phyloP scores from a whole-genome alignment of 208 protist genomes.

The Leishmania arabica region DNA sequence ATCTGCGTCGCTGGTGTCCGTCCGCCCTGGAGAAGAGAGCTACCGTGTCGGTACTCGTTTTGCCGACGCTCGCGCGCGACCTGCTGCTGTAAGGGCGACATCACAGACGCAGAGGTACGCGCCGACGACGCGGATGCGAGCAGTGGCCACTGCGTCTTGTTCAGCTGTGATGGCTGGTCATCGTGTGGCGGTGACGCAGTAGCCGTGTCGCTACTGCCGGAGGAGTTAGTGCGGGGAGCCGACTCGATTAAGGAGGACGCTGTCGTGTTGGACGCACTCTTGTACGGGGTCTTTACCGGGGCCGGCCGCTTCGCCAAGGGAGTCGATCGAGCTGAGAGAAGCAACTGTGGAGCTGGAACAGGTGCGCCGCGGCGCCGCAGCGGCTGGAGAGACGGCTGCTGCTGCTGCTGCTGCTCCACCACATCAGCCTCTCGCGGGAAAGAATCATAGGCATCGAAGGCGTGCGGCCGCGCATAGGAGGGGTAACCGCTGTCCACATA shows the following conservation, averaged over 20 bases:
- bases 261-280: background rate
- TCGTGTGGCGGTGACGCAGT: background rate
- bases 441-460: constrained; percentile 17
- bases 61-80: background rate
- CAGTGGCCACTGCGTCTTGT: background rate
- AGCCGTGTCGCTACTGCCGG: background rate
- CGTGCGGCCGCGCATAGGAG: background rate
- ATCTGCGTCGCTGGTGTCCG: background rate
- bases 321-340: constrained; percentile 13
- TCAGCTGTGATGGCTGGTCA: background rate
- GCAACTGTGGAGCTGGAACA: constrained; percentile 15
- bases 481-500: background rate
- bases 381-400: constrained; percentile 8
- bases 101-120: background rate
- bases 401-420: background rate
- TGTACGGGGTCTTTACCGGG: constrained; percentile 11
- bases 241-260: background rate
- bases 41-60: background rate
- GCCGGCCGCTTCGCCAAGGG: constrained; percentile 3
- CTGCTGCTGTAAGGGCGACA: background rate
- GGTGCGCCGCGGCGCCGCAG: constrained; percentile 23
- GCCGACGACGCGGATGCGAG: background rate
- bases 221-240: background rate
- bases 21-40: background rate
- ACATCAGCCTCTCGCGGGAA: background rate